These are phyloP conservation scores for Hericium rajendrae DNA, from an alignment of 768 basidiomycete genomes.

Conservation along the genomic window DNA sequence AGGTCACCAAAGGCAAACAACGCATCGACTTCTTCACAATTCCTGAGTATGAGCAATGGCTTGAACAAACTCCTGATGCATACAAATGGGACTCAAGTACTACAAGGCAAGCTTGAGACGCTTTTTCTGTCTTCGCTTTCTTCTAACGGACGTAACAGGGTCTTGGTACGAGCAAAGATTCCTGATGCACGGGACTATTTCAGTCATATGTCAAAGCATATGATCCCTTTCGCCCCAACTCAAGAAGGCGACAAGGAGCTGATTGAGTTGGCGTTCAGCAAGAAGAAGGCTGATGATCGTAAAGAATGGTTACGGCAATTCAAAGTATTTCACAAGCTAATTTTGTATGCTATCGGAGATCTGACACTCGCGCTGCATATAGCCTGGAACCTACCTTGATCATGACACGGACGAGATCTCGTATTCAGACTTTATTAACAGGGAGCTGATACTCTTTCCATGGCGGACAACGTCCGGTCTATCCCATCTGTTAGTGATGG, in stretches of 20 bases:
- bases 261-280: constrained; percentile 97
- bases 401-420: constrained; percentile 82
- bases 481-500: constrained; percentile 93
- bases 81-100: constrained; percentile 92
- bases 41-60: constrained; percentile 93
- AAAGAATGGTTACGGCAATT: constrained; percentile 97
- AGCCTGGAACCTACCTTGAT: constrained; percentile 93
- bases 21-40: constrained; percentile 91
- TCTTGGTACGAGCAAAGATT: constrained; percentile 86
- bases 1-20: constrained; percentile 75
- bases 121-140: constrained; percentile 4
- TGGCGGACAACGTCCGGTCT: constrained; percentile 98
- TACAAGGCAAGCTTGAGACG: constrained; percentile 69
- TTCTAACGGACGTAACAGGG: constrained; percentile 43
- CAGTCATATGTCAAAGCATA: constrained; percentile 82
- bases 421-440: constrained; percentile 94
- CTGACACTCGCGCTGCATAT: not conserved
- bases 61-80: constrained; percentile 63
- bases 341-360: not conserved
- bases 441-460: constrained; percentile 96
- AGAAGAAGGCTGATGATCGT: constrained; percentile 97
- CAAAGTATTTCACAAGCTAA: constrained; percentile 39
- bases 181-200: constrained; percentile 93
- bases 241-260: constrained; percentile 78
- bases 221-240: constrained; percentile 82